Base-by-base conservation (phyloP, 352 stramenopile species). In the Achlya hypogyna region DNA sequence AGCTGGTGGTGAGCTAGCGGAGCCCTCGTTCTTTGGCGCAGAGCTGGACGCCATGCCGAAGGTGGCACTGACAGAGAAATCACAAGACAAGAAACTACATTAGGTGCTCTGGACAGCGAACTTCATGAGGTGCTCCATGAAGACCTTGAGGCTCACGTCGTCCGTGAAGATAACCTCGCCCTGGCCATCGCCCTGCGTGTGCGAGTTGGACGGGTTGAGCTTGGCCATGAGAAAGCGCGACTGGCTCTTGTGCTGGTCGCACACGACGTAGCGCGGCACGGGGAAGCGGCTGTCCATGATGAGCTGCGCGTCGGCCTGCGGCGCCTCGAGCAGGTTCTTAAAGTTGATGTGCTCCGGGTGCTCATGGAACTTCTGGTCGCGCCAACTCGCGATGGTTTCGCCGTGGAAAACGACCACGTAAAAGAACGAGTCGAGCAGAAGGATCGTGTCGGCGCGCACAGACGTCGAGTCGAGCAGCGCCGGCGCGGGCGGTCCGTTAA, bases 391-490 rank as follows among this genome's bases (percentile, higher is more conserved):
- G 72, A 99, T 99, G 40, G 97, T 99, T 75, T 99, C 96, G 54
- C 98, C 97, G 75, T 99, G 97, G 78, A 99, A 99, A 6, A 99
- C 96, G 47, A 99, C 96, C 27, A 99, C 97, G 72, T 99, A 98
- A 79, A 99, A 99, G 87, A 99, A 99, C 45, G 97, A 99, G 74
- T 99, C 97, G 20, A 99, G 80, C 22, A 99, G 82, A 47, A 99
- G 72, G 75, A 99, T 99, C 49, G 93, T 98, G 81, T 99, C 97
- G 27, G 96, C 89, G 25, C 96, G 91, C 35, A 99, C 96, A 28
- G 87, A 97, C 28, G 86, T 80, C 49, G 86, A 84, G 66, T 97
- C 90, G 47, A 97, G 73, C 40, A 97, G 81, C 53, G 91, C 89
- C 22, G 92, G 83, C 73, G 97, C 80, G 72, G 96, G 75, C 71